Base-by-base conservation (phyloP, 192 early-diverging fungal genomes). In the Paraglomus brasilianum region DNA sequence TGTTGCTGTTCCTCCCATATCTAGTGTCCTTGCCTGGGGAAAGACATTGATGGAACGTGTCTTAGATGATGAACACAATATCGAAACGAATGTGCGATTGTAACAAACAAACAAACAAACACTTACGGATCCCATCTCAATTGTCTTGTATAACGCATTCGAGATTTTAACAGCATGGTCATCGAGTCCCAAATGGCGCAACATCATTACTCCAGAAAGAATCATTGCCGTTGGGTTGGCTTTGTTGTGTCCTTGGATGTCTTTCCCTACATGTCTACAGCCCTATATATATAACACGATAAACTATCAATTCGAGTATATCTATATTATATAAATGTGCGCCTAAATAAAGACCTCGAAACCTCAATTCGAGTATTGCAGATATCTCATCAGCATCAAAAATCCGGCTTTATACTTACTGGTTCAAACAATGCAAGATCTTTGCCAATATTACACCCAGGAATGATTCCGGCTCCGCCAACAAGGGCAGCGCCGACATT, bases 351-450 rank as follows among this genome's bases (percentile, higher is more conserved):
- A n/a, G n/a, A n/a, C n/a, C n/a, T n/a, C n/a, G n/a, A n/a, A n/a
- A n/a, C n/a, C 5, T 17, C 1, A 5, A 8, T 5, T 69, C 38
- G 40, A 30, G 38, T 13, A 41, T 51, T 36, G 6, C 30, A 38
- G 6, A 7, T 57, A 14, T 41, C 45, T 45, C 24, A 21, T 13
- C n/a, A 2, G 19, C 2, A 57, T n/a, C 36, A 30, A 14, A 1
- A 5, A 5, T 22, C 61, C n/a, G 13, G 10, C 61, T 15, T 30
- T 30, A 30, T 7, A 78, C 74, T 77, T 81, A 82, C 91, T 21
- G 97, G 95, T 84, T 99, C 95, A 71, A 99, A 99, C 74, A 99
- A 92, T 58, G 94, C 95, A 80, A 86, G 97, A 80, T 99, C 91
- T 72, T 91, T 85, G 69, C 97, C 97, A 83, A 97, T 93, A 90